phyloP scores from a whole-genome alignment of 129 eudicot genomes.

The Saposhnikovia divaricata region DNA sequence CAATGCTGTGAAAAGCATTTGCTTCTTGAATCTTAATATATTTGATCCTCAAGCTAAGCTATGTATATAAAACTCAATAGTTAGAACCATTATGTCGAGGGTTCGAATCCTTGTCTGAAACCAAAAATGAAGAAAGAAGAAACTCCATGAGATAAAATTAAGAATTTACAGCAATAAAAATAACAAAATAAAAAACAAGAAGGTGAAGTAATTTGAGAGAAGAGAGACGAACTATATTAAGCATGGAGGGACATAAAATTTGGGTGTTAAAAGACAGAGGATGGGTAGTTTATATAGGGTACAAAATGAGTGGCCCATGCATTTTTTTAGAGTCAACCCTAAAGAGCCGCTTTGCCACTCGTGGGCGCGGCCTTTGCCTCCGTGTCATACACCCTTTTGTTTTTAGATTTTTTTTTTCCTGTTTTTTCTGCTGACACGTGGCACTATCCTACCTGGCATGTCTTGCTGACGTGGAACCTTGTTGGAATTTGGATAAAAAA shows the following conservation, averaged over 20 bases:
- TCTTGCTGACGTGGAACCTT: background rate
- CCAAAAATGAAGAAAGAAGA: slow-evolving; percentile 12
- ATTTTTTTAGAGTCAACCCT: slow-evolving; percentile 12
- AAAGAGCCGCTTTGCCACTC: slow-evolving; percentile 23
- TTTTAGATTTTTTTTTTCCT: too few relatives aligned
- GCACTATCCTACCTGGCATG: background rate
- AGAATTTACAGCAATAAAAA: background rate
- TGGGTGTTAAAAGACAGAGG: slow-evolving; percentile 21
- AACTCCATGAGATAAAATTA: slow-evolving; percentile 8
- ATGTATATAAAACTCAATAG: background rate
- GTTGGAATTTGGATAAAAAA: background rate
- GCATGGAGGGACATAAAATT: slow-evolving; percentile 12
- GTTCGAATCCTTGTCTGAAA: slow-evolving; percentile 19
- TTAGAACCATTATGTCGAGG: background rate
- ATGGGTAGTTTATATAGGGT: slow-evolving; percentile 31
- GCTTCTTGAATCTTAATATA: background rate
- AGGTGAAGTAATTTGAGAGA: background rate
- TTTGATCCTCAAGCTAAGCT: background rate
- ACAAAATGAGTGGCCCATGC: slow-evolving; percentile 25
- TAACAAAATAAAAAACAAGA: background rate
- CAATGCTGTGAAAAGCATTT: background rate
- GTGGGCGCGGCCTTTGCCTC: slow-evolving; percentile 13
- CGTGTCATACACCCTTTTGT: background rate
- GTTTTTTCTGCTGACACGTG: background rate
- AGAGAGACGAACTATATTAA: slow-evolving; percentile 24